A percentile compares a stretch with the other conserved stretches of the same genome.
phyloP scores from a whole-genome alignment of 2,329 filamentous ascomycete species.

The Mycosphaerella sp. region DNA sequence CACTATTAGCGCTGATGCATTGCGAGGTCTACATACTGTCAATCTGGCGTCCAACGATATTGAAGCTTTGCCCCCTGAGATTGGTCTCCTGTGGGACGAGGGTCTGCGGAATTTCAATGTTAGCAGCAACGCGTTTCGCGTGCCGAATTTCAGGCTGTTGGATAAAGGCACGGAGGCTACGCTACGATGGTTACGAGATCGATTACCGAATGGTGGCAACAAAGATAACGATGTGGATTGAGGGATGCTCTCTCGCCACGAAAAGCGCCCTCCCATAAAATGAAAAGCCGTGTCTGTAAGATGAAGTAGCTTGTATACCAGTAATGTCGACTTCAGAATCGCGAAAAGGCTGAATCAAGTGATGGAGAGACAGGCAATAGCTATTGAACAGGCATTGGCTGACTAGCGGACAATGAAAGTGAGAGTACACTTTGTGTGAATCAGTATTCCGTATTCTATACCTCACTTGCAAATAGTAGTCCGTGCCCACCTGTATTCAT shows the following conservation, averaged over 20 bases:
- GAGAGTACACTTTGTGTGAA: too few relatives aligned
- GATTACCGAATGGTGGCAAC: slow-evolving; percentile 15
- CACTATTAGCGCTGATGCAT: slow-evolving; percentile 60
- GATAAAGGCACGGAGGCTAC: slow-evolving; percentile 83
- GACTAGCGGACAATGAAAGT: too few relatives aligned
- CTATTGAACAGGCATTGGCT: too few relatives aligned
- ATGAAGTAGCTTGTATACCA: too few relatives aligned
- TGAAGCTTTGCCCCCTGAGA: slow-evolving; percentile 67
- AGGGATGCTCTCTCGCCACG: not conserved
- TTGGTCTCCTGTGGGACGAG: slow-evolving; percentile 68
- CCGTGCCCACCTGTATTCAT: too few relatives aligned
- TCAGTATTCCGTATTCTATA: too few relatives aligned
- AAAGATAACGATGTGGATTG: not conserved
- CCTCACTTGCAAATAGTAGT: too few relatives aligned
- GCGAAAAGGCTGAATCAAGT: too few relatives aligned
- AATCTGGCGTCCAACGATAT: slow-evolving; percentile 85
- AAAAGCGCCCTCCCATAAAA: too few relatives aligned
- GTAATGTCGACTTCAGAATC: too few relatives aligned
- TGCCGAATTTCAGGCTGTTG: slow-evolving; percentile 76
- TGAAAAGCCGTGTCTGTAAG: too few relatives aligned
- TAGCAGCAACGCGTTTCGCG: slow-evolving; percentile 77
- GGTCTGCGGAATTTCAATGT: slow-evolving; percentile 66
- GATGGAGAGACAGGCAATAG: too few relatives aligned
- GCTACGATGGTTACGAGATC: slow-evolving; percentile 69
- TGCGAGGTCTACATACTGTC: slow-evolving; percentile 67